These are phyloP conservation scores for Ophiostoma triangulosporum DNA, from an alignment of 2,329 filamentous ascomycete genomes.

Conservation along the genomic window DNA sequence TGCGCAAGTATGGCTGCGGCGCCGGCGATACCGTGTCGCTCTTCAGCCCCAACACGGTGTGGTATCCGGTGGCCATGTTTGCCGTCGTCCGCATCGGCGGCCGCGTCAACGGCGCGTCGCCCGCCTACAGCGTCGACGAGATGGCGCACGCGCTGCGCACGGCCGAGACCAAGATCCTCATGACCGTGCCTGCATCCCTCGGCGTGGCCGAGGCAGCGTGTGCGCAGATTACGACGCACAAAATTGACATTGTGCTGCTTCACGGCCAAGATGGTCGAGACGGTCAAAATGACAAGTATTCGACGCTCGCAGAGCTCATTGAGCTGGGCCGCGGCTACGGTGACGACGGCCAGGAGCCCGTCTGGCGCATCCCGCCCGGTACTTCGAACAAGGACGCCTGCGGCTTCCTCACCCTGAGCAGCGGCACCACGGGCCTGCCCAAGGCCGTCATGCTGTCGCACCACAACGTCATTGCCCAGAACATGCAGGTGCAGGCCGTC, in stretches of 20 bases:
- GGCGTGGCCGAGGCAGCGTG: background rate
- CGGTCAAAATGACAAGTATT: background rate
- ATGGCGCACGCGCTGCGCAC: conserved; percentile 49
- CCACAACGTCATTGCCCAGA: conserved; percentile 25
- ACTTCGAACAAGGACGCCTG: background rate
- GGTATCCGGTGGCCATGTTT: conserved; percentile 14
- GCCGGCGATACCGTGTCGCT: background rate
- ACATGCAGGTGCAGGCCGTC: background rate
- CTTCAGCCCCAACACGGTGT: background rate
- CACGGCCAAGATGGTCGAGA: background rate
- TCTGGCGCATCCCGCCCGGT: background rate
- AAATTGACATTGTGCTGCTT: background rate
- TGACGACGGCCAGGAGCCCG: background rate
- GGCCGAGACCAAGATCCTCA: conserved; percentile 40
- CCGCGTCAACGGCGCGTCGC: conserved; percentile 43
- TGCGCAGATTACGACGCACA: background rate
- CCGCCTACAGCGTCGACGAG: conserved; percentile 49
- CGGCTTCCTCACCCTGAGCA: background rate
- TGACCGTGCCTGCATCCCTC: conserved; percentile 34
- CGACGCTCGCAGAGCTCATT: background rate
- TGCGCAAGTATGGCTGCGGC: background rate
- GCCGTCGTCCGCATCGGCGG: conserved; percentile 24
- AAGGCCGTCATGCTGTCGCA: conserved; percentile 47
- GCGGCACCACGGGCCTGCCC: conserved; percentile 45
- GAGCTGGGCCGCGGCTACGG: background rate